Conservation (phyloP, 2,329 filamentous ascomycete species). For the Fusarium coicis region DNA sequence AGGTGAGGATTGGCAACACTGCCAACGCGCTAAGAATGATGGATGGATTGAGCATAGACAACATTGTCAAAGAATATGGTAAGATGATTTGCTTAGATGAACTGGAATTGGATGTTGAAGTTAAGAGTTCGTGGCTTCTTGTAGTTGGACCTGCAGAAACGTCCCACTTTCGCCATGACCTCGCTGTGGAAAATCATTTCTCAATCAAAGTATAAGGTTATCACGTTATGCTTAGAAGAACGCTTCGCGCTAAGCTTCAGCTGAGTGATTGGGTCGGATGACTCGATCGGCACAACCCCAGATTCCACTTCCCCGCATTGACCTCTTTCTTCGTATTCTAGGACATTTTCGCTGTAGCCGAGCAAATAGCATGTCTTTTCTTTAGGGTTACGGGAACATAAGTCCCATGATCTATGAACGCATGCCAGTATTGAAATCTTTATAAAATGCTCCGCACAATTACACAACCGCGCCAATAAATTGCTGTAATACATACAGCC, state of each 20-base stretch:
- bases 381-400: too few species aligned
- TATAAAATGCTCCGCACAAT: not conserved
- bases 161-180: not conserved
- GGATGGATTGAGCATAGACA: fast-evolving
- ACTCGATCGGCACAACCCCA: not conserved
- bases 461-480: not conserved
- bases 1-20: not conserved
- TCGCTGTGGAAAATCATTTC: not conserved
- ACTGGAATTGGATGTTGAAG: not conserved
- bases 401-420: not conserved
- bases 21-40: not conserved
- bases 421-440: not conserved
- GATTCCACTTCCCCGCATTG: not conserved
- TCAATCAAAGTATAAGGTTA: not conserved
- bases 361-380: not conserved
- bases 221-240: not conserved
- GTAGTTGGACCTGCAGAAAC: not conserved
- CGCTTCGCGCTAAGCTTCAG: not conserved
- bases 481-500: too few species aligned
- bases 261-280: not conserved
- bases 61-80: not conserved
- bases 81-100: not conserved
- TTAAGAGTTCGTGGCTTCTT: not conserved
- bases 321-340: fast-evolving
- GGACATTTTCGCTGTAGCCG: not conserved